Base-by-base conservation (phyloP, 352 stramenopile species). In the Globisporangium yorkense region DNA sequence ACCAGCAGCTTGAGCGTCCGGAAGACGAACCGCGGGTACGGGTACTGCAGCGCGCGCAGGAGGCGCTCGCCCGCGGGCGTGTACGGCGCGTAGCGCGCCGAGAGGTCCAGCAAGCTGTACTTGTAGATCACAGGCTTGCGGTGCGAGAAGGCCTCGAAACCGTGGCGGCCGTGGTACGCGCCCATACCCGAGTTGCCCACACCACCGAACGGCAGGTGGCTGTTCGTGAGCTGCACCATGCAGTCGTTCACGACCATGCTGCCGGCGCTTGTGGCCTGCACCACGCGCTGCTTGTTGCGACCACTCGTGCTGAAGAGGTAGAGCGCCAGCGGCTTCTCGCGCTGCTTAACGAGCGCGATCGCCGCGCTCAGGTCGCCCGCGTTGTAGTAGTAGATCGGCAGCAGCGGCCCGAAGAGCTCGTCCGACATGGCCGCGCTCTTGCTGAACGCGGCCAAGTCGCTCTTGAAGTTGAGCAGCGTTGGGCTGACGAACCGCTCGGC, bases 371-470 rank as follows among this genome's bases (percentile, higher is more conserved):
- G 44, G 20, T 76, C 47, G 29, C 59, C 68, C 9, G 55, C 20
- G 8, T 83, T 68, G 55, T 88, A 91, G 67, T 91, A 93, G 39
- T 95, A 74, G 47, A 99, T 91, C 1, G 96, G 91, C 47, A 99
- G 63, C 43, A 99, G 59, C 3, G 96, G 96, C 5, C 96, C 96
- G 72, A 99, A 99, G 35, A 99, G 92, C 72, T 99, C 96, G 54
- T 99, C 87, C 24, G 81, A 67, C 82, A 97, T 96, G 27, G 77
- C 69, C 2, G 80, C 72, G 54, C 77, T 91, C 12, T 27, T 60
- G 0, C 77, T 51, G 48, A 88, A 89, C 10, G 70, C 74, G 1
- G 56, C 58, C 6, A 74, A 57, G 46, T 89, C 74, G 39, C 65
- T 70, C 68, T 95, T 88, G 51, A 96, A 85, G 61, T 96, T 84